Evolutionary conservation across 129 eudicot species (phyloP).

Genomic region (Gnaphalium uliginosum): DNA sequence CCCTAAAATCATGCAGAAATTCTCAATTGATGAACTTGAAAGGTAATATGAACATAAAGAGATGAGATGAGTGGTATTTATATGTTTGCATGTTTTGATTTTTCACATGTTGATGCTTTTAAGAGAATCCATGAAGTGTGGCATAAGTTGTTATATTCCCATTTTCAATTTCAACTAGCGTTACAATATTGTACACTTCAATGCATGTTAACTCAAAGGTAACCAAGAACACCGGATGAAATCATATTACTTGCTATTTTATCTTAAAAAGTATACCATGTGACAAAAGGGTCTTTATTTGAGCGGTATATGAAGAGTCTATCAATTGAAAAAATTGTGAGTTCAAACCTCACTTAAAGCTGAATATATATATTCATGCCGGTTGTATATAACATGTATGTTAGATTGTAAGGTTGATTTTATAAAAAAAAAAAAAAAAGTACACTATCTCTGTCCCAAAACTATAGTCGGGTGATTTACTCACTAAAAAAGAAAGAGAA

Average conservation of each 20-base stretch:
- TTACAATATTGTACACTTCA: background rate
- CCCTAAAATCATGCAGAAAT: conserved; percentile 16
- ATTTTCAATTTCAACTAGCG: too few relatives aligned
- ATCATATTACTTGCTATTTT: background rate
- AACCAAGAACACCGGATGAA: background rate
- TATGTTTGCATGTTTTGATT: conserved; percentile 14
- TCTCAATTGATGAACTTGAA: conserved; percentile 11
- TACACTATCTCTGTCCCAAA: too few relatives aligned
- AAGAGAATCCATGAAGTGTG: conserved; percentile 28
- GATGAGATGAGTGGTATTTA: conserved; percentile 15
- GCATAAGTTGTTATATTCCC: conserved; percentile 17
- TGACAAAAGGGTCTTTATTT: too few relatives aligned
- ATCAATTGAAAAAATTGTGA: too few relatives aligned
- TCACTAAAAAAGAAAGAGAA: too few relatives aligned
- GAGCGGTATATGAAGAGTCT: too few relatives aligned
- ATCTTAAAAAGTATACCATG: background rate
- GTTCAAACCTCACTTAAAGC: too few relatives aligned
- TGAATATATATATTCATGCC: too few relatives aligned
- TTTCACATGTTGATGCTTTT: conserved; percentile 33
- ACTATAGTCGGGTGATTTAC: too few relatives aligned
- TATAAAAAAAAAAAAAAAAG: too few relatives aligned
- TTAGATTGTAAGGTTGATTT: too few relatives aligned
- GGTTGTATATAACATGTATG: too few relatives aligned
- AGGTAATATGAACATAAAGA: conserved; percentile 15
- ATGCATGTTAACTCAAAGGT: conserved; percentile 1